A percentile compares a stretch with the other conserved stretches of the same genome.
phyloP scores from a whole-genome alignment of 164 flowering plant genomes.

The Vitis labrusca region DNA sequence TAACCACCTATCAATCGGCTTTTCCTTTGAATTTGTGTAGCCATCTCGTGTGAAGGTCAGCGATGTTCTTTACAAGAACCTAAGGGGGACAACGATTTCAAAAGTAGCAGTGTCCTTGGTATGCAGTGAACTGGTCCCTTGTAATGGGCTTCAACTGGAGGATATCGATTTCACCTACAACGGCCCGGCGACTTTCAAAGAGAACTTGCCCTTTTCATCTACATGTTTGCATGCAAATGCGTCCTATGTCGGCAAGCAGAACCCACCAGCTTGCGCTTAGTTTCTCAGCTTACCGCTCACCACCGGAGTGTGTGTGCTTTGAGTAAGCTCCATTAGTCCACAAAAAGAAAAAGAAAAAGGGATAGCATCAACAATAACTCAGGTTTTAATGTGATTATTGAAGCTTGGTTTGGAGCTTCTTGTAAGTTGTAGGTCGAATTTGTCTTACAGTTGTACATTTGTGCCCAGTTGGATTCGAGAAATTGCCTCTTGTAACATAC shows the following conservation, averaged over 20 bases:
- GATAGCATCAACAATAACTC: too few species aligned
- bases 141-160: constrained; percentile 35
- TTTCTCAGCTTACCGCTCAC: too few species aligned
- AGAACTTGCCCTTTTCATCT: constrained; percentile 13
- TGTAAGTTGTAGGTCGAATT: too few species aligned
- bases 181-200: constrained; percentile 11
- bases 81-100: constrained; percentile 44
- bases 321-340: background rate
- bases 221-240: constrained; percentile 33
- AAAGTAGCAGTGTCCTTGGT: constrained; percentile 29
- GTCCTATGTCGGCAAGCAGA: constrained; percentile 21
- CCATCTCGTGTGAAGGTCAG: constrained; percentile 44
- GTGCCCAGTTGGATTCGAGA: too few species aligned
- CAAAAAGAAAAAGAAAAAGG: background rate
- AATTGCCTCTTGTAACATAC: too few species aligned
- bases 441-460: too few species aligned
- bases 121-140: constrained; percentile 48
- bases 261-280: constrained; percentile 27
- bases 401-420: too few species aligned
- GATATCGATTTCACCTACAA: constrained; percentile 35
- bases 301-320: background rate
- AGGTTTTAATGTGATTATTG: too few species aligned
- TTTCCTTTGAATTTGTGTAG: constrained; percentile 8
- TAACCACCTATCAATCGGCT: too few species aligned
- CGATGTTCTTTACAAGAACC: constrained; percentile 47